Evolutionary conservation across 2,329 filamentous ascomycete species (phyloP).

Genomic region (Trichophyton verrucosum): DNA sequence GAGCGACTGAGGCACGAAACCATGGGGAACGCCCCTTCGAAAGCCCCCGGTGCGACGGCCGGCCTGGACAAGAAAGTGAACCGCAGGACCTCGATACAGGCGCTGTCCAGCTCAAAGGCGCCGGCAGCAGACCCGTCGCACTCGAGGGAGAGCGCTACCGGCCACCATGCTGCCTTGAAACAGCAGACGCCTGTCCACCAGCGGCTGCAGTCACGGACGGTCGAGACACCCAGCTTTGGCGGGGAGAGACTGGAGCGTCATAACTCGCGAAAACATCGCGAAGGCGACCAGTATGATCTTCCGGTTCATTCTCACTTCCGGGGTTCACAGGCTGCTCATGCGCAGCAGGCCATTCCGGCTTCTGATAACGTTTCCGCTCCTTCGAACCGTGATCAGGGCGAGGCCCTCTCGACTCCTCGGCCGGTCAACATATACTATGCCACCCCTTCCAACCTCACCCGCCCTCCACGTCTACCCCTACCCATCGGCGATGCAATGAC

Average conservation of each 20-base stretch:
- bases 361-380: slow-evolving; percentile 13
- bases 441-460: slow-evolving; percentile 31
- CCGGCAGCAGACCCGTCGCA: slow-evolving; percentile 33
- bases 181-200: slow-evolving; percentile 28
- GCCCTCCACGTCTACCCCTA: slow-evolving; percentile 76
- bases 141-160: slow-evolving; percentile 32
- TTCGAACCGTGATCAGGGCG: slow-evolving; percentile 14
- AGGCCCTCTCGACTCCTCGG: slow-evolving; percentile 20
- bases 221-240: slow-evolving; percentile 19
- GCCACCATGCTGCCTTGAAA: slow-evolving; percentile 25
- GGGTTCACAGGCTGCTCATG: slow-evolving; percentile 15
- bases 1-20: slow-evolving; percentile 10
- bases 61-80: slow-evolving; percentile 28
- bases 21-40: slow-evolving; percentile 41
- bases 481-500: slow-evolving; percentile 88
- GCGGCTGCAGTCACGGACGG: slow-evolving; percentile 30
- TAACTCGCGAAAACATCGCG: slow-evolving; percentile 15
- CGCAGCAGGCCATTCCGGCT: slow-evolving; percentile 29
- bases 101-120: slow-evolving; percentile 28
- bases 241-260: slow-evolving; percentile 17
- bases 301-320: not conserved
- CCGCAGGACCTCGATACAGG: slow-evolving; percentile 31
- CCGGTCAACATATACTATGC: slow-evolving; percentile 38
- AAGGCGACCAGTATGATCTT: slow-evolving; percentile 1
- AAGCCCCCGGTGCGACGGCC: slow-evolving; percentile 26